Base-by-base conservation (phyloP, 2,329 filamentous ascomycete genomes). In the Hortaea sp. region DNA sequence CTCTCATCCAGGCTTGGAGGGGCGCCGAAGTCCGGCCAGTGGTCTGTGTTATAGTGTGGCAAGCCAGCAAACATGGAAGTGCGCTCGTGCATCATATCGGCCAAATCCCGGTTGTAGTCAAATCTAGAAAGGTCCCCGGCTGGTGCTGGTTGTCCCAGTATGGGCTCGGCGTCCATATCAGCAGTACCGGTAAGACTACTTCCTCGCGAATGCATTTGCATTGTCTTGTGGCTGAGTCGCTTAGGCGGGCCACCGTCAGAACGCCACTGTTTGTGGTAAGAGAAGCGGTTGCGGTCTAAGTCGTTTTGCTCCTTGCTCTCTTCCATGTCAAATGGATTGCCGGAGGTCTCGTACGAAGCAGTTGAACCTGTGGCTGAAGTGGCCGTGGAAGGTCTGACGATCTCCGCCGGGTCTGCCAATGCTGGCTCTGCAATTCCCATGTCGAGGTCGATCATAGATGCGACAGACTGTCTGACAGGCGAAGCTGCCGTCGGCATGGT, bases 321-420 rank as follows among this genome's bases (percentile, higher is more conserved):
- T 51, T 73, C 71, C 5, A 74, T 64, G 53, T 73, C 71, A 52
- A 74, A 74, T 1, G 71, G 71, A 46, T 73, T 69, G 4, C 69
- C 69, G 44, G 63, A 68, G 35, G 66, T 65, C 13, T 63, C 60
- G 43, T 70, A 67, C 12, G 63, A 67, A 41, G 64, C 46, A 53
- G 64, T 46, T 1, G 57, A 61, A 35, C 54, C 57, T 6, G 59
- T 52, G 2, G 63, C 59, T 0, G 65, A 71, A 40, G 60, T 63
- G 4, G 70, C 65, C 0, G 70, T 71, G 0, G 66, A 66, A 3
- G 71, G 70, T 5, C 70, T 66, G 6, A 47, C 37, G n/a, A 68
- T 64, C 32, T 67, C 63, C 41, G 65, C 59, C 7, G 57, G 55
- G 46, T 66, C 66, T 20, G 20, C 20, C 20, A 20, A 20, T 20